A percentile compares a stretch with the other conserved stretches of the same genome.
Conservation (phyloP, 345 rosid species). For the Aquilaria malaccensis region DNA sequence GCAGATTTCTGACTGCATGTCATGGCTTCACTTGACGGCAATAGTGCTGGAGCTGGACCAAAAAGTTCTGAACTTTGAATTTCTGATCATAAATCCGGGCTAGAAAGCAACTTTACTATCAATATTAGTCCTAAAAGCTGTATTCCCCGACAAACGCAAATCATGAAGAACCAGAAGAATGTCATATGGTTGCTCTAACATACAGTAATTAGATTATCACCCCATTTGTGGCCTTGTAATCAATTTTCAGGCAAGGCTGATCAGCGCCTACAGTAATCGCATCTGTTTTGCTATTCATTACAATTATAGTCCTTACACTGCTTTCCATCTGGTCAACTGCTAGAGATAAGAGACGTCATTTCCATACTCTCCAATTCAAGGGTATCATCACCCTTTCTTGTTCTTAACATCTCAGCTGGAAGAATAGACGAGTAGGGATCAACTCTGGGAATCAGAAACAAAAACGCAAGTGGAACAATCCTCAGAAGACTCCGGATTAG, state of each 20-base stretch:
- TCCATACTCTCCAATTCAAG: conserved; percentile 34
- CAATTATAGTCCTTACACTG: too few species aligned
- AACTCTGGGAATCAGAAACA: conserved; percentile 52
- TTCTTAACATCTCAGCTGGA: conserved; percentile 40
- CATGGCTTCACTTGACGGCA: too few species aligned
- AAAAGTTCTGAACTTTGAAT: not conserved
- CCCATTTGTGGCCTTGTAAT: too few species aligned
- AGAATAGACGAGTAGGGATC: conserved; percentile 44
- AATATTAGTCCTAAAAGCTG: too few species aligned
- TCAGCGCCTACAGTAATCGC: too few species aligned
- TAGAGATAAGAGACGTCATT: conserved; percentile 37
- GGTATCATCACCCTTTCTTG: conserved; percentile 24
- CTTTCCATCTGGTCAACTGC: conserved; percentile 6
- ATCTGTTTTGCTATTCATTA: too few species aligned
- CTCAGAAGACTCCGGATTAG: conserved; percentile 55
- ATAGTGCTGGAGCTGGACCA: not conserved
- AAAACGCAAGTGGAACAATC: conserved; percentile 42
- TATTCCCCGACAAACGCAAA: too few species aligned
- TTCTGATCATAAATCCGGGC: not conserved
- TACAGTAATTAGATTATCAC: too few species aligned
- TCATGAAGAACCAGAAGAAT: too few species aligned
- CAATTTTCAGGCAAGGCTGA: too few species aligned
- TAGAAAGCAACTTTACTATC: not conserved
- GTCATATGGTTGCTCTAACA: too few species aligned
- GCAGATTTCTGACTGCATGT: too few species aligned